Evolutionary conservation across 2,329 filamentous ascomycete species (phyloP), one percentile per base, ranked within the genome.

Genomic region (Pestalotiopsis sp.): DNA sequence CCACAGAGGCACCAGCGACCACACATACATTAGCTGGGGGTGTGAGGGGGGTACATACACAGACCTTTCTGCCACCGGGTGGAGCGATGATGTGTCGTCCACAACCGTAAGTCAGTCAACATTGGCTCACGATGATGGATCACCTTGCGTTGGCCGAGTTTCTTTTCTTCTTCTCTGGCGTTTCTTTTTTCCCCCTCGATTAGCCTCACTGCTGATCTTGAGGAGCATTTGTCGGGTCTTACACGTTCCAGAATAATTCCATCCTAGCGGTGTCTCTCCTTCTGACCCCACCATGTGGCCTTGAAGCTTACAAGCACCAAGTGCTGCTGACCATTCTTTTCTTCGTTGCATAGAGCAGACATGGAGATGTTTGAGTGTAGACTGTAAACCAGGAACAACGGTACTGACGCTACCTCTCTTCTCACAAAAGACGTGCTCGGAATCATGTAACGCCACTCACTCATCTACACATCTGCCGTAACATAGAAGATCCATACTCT

Each of bases 221-320:
- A 52, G 20, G 38, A 64, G 36, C 38, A 31, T 64, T 23, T 12
- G n/a, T 62, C 59, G 59, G 31, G 23, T 62, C 59, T 20, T 25
- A 17, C 38, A 40, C 59, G 27, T 62, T 64, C 61, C 61, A 64
- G 61, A 64, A 64, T 52, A 49, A 25, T 64, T 64, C 61, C 36
- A 62, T 62, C 36, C 25, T 62, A 27, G 59, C 25, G 25, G 25
- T 27, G 17, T 59, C 23, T 27, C 11, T 36, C 45, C 9, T 20
- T 23, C 17, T 52, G 45, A 9, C 45, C 20, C 45, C 20, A 9
- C 45, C 45, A 20, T 20, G 17, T 20, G 17, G 17, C 17, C 45
- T 49, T 25, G 25, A 36, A 36, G 31, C 31, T 36, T 36, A 27
- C 27, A 27, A 27, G 27, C 27, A 27, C 31, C 31, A 9, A 36